Percentiles rank a stretch among this genome's conserved stretches.
Conservation (phyloP, 2,329 filamentous ascomycete genomes). For the Microdochium nivale region DNA sequence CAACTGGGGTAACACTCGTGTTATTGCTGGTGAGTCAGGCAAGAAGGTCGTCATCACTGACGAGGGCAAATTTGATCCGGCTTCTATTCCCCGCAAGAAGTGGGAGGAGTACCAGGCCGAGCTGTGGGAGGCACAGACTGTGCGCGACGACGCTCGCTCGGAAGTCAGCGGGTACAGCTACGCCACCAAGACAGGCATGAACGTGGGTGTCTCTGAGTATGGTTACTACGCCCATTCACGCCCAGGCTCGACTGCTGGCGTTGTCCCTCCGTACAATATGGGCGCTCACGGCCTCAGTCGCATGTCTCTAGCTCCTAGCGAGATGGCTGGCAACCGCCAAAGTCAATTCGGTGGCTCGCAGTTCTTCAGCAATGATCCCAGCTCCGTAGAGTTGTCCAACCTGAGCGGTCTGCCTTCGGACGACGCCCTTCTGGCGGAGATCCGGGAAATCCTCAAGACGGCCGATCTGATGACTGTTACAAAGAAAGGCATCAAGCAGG, state of each 20-base stretch:
- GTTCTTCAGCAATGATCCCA: slow-evolving; percentile 47
- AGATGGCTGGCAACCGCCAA: slow-evolving; percentile 50
- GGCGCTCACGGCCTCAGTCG: slow-evolving; percentile 49
- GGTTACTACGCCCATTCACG: slow-evolving; percentile 40
- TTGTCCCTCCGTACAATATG: slow-evolving; percentile 33
- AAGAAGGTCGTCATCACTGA: slow-evolving; percentile 90
- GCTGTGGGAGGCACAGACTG: slow-evolving; percentile 88
- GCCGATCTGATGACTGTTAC: slow-evolving; percentile 96
- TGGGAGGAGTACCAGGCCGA: slow-evolving; percentile 99
- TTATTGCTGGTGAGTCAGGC: slow-evolving; percentile 89
- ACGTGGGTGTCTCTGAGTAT: slow-evolving; percentile 57
- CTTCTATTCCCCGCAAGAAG: slow-evolving; percentile 89
- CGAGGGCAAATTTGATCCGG: slow-evolving; percentile 95
- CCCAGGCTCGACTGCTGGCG: slow-evolving; percentile 44
- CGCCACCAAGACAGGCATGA: slow-evolving; percentile 68
- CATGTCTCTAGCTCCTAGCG: slow-evolving; percentile 72
- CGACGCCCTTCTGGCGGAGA: slow-evolving; percentile 85
- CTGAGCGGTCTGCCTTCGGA: slow-evolving; percentile 74
- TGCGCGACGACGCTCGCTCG: slow-evolving; percentile 72
- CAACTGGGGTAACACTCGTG: slow-evolving; percentile 97
- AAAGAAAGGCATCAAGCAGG: slow-evolving; percentile 95
- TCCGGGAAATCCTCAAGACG: slow-evolving; percentile 82
- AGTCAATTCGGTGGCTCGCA: slow-evolving; percentile 54
- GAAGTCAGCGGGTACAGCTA: slow-evolving; percentile 93
- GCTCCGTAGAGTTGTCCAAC: slow-evolving; percentile 61